These are phyloP conservation scores for Sequoiadendron giganteum DNA, from an alignment of 75 land plant genomes.

Conservation along the genomic window DNA sequence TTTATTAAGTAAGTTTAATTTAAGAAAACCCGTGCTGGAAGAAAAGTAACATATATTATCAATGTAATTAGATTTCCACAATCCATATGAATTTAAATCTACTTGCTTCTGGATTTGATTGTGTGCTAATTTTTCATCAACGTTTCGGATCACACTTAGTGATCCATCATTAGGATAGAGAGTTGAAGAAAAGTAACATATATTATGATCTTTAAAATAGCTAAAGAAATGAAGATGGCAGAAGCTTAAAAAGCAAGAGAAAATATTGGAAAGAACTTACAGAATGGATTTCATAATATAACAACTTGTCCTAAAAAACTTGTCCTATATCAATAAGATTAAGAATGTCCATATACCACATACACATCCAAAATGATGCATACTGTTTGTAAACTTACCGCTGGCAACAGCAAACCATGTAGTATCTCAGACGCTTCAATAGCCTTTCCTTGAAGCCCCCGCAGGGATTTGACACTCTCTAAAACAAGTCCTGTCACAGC, in stretches of 20 bases:
- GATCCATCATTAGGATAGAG: no score
- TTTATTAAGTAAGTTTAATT: background rate
- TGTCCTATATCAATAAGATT: background rate
- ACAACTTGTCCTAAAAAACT: background rate
- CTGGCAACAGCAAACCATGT: constrained; percentile 76
- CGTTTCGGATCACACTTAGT: no score
- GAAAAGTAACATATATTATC: background rate
- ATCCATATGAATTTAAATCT: no score
- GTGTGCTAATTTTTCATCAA: no score
- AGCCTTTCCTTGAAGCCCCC: constrained; percentile 39
- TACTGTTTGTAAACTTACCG: constrained; percentile 31
- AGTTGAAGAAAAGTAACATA: no score
- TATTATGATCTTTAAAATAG: background rate
- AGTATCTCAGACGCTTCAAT: constrained; percentile 74
- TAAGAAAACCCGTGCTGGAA: background rate
- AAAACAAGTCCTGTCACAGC: constrained; percentile 73
- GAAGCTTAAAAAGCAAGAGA: background rate
- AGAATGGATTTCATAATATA: background rate
- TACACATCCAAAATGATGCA: background rate
- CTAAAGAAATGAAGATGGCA: background rate
- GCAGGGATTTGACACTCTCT: constrained; percentile 58
- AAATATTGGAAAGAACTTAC: background rate
- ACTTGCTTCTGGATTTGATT: no score
- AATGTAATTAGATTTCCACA: no score
- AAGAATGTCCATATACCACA: background rate